Percentiles rank a stretch among this genome's conserved stretches.
Evolutionary conservation across 257 asterid genomes (phyloP).

Genomic region (Prunella vulgaris): DNA sequence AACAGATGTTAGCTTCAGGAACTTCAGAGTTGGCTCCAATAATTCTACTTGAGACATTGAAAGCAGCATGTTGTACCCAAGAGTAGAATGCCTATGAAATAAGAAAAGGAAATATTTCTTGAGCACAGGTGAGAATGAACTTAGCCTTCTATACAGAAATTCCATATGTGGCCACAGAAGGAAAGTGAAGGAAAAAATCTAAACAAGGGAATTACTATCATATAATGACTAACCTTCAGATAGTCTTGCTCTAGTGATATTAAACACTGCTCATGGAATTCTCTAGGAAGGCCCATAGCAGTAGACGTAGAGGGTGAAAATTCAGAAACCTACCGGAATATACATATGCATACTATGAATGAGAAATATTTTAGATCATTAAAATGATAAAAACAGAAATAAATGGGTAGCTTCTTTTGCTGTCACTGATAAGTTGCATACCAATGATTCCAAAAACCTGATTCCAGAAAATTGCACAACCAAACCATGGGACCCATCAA

Average conservation of each 20-base stretch:
- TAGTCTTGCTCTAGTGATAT: slow-evolving; percentile 74
- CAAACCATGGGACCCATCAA: slow-evolving; percentile 62
- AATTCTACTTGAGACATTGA: slow-evolving; percentile 57
- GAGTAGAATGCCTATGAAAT: slow-evolving; percentile 57
- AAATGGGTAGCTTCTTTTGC: slow-evolving; percentile 10
- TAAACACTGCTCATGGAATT: slow-evolving; percentile 83
- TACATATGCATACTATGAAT: slow-evolving; percentile 7
- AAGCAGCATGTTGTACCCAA: slow-evolving; percentile 93
- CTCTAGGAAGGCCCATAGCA: slow-evolving; percentile 96
- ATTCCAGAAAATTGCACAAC: slow-evolving; percentile 76
- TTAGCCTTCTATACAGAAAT: slow-evolving; percentile 12
- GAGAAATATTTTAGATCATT: neutral
- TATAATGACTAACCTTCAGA: slow-evolving; percentile 61
- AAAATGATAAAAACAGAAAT: slow-evolving; percentile 15
- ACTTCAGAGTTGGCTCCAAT: slow-evolving; percentile 54
- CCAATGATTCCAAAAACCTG: slow-evolving; percentile 78
- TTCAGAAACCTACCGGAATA: slow-evolving; percentile 69
- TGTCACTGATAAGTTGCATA: slow-evolving; percentile 28
- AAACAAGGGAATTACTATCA: slow-evolving; percentile 17
- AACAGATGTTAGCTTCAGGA: slow-evolving; percentile 82
- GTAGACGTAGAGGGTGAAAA: slow-evolving; percentile 84
- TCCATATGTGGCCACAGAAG: slow-evolving; percentile 15
- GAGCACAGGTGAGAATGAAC: slow-evolving; percentile 19
- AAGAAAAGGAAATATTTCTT: slow-evolving; percentile 13
- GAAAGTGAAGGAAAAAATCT: slow-evolving; percentile 18